A percentile compares a stretch with the other conserved stretches of the same genome.
phyloP scores from a whole-genome alignment of 192 early-diverging fungal genomes.

The Entomortierella beljakovae region DNA sequence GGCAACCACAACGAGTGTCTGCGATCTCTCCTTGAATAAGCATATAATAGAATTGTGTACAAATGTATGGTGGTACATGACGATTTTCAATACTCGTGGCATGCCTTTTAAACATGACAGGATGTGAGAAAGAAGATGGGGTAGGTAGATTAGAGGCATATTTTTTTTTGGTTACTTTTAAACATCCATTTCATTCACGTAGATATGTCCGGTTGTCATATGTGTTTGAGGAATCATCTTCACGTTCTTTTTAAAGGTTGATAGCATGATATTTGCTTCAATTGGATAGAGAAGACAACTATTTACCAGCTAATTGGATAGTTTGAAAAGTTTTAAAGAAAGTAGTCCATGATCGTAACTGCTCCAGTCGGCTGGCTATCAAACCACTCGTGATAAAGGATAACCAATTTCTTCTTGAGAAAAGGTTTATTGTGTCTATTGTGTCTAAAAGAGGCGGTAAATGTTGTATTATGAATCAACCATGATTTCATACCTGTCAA shows the following conservation, averaged over 20 bases:
- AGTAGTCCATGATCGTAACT: too few species aligned
- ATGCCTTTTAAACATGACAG: background rate
- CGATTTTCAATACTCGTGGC: background rate
- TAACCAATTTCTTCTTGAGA: too few species aligned
- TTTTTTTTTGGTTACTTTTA: background rate
- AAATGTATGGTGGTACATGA: background rate
- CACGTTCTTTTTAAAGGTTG: too few species aligned
- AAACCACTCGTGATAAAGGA: too few species aligned
- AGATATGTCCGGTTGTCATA: too few species aligned
- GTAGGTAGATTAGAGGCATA: background rate
- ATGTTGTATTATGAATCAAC: too few species aligned
- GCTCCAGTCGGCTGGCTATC: too few species aligned
- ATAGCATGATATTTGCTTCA: background rate
- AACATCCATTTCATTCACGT: background rate
- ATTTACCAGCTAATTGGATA: background rate
- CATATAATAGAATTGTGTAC: background rate
- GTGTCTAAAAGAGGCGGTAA: too few species aligned
- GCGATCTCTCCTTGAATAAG: background rate
- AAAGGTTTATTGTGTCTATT: too few species aligned
- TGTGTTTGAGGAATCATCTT: background rate
- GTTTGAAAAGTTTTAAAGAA: background rate
- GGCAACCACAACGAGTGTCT: slow-evolving; percentile 9
- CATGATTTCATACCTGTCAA: too few species aligned
- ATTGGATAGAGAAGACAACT: background rate
- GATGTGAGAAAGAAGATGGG: too few species aligned